Base-by-base conservation (phyloP, 495 filamentous ascomycete species). In the Neurospora sp. region DNA sequence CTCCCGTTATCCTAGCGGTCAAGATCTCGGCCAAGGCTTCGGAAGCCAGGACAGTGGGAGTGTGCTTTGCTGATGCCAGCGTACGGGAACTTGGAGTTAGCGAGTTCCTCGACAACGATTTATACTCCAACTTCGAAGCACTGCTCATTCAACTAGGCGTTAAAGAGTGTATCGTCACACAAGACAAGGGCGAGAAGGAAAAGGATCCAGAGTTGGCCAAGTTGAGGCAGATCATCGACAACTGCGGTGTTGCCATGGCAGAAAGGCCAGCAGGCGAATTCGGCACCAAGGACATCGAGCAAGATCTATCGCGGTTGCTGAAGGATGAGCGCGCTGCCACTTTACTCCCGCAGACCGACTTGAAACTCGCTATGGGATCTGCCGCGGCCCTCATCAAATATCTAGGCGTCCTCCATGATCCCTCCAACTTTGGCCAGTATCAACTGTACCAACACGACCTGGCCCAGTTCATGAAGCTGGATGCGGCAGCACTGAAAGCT, bases 71-170 rank as follows among this genome's bases (percentile, higher is more conserved):
- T 8, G 96, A 99, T 87, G 96, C 96, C 10, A 98, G 93, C 77
- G 94, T 97, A 74, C 87, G 96, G 69, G 96, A 99, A 82, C 87
- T 99, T 0, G 96, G 96, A 37, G 94, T 99, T 44, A 96, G 92
- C 85, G 96, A 99, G 79, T 99, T 99, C 77, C 86, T 97, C 37
- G 96, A 99, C 84, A 99, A 98, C 76, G 96, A 99, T 79, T 85
- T 97, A 14, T 99, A 97, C 80, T 98, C 96, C 53, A 98, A 99
- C 80, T 95, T 99, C 72, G 96, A 99, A 83, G 94, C 94, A 35
- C 85, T 98, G 37, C 87, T 99, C 39, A 99, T 99, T 76, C 96
- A 98, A 79, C 86, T 98, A 1, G 96, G 96, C 12, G 94, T 97
- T 45, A 97, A 93, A 81, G 96, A 99, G 82, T 97, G 94, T 78